phyloP scores from a whole-genome alignment of 106 monocot genomes.

The Platanthera guangdongensis region DNA sequence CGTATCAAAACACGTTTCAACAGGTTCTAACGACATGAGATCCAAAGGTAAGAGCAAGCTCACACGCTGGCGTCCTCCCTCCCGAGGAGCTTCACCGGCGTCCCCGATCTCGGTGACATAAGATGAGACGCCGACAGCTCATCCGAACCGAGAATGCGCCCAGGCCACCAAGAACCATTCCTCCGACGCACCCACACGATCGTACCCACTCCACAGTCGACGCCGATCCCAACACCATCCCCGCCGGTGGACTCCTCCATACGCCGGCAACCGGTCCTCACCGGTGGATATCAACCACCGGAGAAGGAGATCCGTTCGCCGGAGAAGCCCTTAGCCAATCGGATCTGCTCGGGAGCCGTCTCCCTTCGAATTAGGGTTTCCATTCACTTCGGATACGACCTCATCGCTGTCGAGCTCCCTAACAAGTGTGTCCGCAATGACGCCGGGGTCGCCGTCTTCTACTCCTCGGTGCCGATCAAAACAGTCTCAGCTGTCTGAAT shows the following conservation, averaged over 20 bases:
- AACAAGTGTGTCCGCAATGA: not conserved
- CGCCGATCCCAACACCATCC: conserved; percentile 19
- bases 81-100: conserved; percentile 23
- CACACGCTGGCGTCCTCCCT: conserved; percentile 25
- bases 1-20: not conserved
- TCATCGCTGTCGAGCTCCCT: not conserved
- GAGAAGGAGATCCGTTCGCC: not conserved
- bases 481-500: conserved; percentile 4
- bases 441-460: conserved; percentile 4
- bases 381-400: not conserved
- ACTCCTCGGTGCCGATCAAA: conserved; percentile 7
- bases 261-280: not conserved
- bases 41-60: conserved; percentile 10
- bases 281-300: not conserved
- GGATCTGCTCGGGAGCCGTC: conserved; percentile 7
- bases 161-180: conserved; percentile 45
- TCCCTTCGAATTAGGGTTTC: conserved; percentile 7
- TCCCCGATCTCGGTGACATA: conserved; percentile 28
- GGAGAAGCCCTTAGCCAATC: not conserved
- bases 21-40: not conserved
- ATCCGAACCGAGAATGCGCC: conserved; percentile 23
- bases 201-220: conserved; percentile 28
- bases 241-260: conserved; percentile 17
- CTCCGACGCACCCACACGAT: conserved; percentile 44
- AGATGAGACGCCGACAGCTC: conserved; percentile 25